These are phyloP conservation scores for Teunomyces pallodes DNA, from an alignment of 805 yeast species.

Conservation along the genomic window DNA sequence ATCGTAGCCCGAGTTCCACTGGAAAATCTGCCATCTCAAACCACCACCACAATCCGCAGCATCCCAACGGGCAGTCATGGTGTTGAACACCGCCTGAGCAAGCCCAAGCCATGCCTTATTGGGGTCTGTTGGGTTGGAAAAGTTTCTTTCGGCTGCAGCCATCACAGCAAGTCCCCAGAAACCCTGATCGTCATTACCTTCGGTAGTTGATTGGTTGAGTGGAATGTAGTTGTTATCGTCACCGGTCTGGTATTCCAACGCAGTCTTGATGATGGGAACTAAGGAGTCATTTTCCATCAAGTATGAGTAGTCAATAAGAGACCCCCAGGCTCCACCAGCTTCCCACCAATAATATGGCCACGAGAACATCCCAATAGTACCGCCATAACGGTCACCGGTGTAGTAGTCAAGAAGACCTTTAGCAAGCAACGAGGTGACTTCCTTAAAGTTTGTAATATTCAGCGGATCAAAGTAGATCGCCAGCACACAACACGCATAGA, in stretches of 20 bases:
- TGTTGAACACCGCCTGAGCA: slow-evolving; percentile 43
- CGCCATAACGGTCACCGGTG: slow-evolving; percentile 64
- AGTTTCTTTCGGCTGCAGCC: slow-evolving; percentile 89
- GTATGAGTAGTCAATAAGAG: slow-evolving; percentile 73
- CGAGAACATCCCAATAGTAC: slow-evolving; percentile 82
- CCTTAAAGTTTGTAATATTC: slow-evolving; percentile 44
- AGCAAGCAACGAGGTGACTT: slow-evolving; percentile 60
- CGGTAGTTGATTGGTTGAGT: slow-evolving; percentile 81
- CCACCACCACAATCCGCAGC: slow-evolving; percentile 38
- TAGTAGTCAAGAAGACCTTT: slow-evolving; percentile 82
- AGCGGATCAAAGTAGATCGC: slow-evolving; percentile 37
- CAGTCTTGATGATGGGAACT: slow-evolving; percentile 53
- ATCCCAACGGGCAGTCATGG: slow-evolving; percentile 48
- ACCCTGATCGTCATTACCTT: slow-evolving; percentile 97
- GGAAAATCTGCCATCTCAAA: slow-evolving; percentile 48
- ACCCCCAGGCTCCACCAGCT: slow-evolving; percentile 95
- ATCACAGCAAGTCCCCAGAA: slow-evolving; percentile 95
- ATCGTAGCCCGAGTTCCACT: slow-evolving; percentile 47
- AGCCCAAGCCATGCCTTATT: slow-evolving; percentile 38
- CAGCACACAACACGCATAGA: slow-evolving; percentile 11
- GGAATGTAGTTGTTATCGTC: slow-evolving; percentile 79
- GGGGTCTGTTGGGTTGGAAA: slow-evolving; percentile 49
- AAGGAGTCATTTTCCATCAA: slow-evolving; percentile 70
- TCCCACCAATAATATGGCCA: slow-evolving; percentile 98
- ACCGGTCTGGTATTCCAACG: slow-evolving; percentile 67